Conservation (phyloP, 78 protist genomes). For the Cavenderia fasciculata region DNA sequence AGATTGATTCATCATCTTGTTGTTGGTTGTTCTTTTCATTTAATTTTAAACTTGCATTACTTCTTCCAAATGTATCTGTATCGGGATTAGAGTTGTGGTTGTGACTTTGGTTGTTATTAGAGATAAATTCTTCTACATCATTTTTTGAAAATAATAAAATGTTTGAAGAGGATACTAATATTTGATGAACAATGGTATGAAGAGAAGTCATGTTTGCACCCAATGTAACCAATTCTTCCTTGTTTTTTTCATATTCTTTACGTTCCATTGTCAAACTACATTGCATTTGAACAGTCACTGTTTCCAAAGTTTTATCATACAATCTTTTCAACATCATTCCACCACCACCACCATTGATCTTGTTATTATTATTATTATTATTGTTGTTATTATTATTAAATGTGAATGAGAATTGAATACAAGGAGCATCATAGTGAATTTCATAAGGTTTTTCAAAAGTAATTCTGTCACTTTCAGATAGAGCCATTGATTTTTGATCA, state of each 20-base stretch:
- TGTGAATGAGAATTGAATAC: constrained; percentile 45
- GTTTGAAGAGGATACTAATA: constrained; percentile 10
- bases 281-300: constrained; percentile 1
- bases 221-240: constrained; percentile 1
- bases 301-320: constrained; percentile 14
- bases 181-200: constrained; percentile 65
- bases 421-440: constrained; percentile 50
- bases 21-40: background rate
- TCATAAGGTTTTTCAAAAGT: constrained; percentile 1
- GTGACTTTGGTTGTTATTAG: background rate
- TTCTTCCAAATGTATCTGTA: background rate
- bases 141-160: constrained; percentile 12
- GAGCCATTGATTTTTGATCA: background rate
- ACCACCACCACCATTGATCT: background rate
- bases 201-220: constrained; percentile 18
- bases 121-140: constrained; percentile 40
- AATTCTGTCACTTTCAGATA: constrained; percentile 3
- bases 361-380: background rate
- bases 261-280: background rate
- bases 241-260: constrained; percentile 33
- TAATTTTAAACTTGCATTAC: background rate
- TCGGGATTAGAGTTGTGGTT: background rate
- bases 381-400: background rate
- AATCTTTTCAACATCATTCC: constrained; percentile 4
- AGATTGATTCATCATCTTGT: constrained; percentile 2